These are phyloP conservation scores for Amesomyces nigricolor DNA, from an alignment of 2,329 filamentous ascomycete species.

Conservation along the genomic window DNA sequence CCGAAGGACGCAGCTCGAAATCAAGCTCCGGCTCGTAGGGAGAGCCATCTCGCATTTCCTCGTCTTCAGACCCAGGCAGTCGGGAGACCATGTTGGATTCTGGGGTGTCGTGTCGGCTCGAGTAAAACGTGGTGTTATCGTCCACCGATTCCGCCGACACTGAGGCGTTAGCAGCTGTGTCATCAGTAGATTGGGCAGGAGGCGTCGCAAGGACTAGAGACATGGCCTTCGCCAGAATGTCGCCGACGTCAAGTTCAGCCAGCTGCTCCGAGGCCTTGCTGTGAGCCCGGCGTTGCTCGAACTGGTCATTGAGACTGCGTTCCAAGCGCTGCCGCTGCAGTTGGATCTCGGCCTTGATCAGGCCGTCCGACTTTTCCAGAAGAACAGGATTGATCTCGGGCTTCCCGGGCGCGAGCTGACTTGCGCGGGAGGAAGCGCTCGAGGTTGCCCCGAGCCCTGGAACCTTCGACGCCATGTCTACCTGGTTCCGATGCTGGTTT, in stretches of 20 bases:
- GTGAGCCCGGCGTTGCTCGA: constrained; percentile 54
- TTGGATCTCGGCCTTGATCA: constrained; percentile 75
- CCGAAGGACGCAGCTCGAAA: constrained; percentile 21
- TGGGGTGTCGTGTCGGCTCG: constrained; percentile 81
- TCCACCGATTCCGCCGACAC: constrained; percentile 75
- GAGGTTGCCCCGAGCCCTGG: constrained; percentile 24
- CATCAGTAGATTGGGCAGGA: constrained; percentile 53
- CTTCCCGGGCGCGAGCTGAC: constrained; percentile 43
- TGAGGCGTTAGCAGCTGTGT: constrained; percentile 53
- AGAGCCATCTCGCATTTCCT: constrained; percentile 35
- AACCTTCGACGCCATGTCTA: constrained; percentile 17
- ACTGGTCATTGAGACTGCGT: constrained; percentile 67
- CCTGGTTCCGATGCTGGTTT: constrained; percentile 20
- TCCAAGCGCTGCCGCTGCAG: constrained; percentile 79
- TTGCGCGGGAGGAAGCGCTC: constrained; percentile 8
- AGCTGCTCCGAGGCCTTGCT: constrained; percentile 46
- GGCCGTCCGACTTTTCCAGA: constrained; percentile 77
- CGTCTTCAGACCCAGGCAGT: constrained; percentile 43
- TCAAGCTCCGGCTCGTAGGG: constrained; percentile 33
- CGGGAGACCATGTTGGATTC: constrained; percentile 46
- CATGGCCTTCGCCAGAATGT: constrained; percentile 66
- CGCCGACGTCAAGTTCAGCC: constrained; percentile 63
- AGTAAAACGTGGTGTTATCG: constrained; percentile 93
- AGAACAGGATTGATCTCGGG: constrained; percentile 76
- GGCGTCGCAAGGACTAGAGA: constrained; percentile 65